Conservation (phyloP, 768 basidiomycete genomes). For the Gymnopilus dilepis region DNA sequence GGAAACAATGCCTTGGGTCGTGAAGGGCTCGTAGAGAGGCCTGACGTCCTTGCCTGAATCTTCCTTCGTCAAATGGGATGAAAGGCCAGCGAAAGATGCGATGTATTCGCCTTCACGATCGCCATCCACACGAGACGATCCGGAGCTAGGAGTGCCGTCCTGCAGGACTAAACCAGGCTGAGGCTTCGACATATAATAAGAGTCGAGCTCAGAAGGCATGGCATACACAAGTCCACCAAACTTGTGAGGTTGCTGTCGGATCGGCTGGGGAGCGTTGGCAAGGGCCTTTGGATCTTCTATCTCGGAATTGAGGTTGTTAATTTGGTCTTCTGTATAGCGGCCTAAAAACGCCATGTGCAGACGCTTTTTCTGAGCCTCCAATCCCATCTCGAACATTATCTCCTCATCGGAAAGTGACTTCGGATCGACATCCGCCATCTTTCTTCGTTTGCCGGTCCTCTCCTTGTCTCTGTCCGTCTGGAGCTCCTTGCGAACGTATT, state of each 20-base stretch:
- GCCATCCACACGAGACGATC: not conserved
- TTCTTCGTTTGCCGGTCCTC: conserved; percentile 18
- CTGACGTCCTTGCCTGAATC: conserved; percentile 13
- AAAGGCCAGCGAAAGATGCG: conserved; percentile 52
- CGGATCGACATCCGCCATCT: conserved; percentile 6
- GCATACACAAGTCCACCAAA: conserved; percentile 68
- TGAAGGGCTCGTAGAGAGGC: conserved; percentile 33
- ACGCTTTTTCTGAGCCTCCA: conserved; percentile 15
- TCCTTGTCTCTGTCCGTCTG: conserved; percentile 10
- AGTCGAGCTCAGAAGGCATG: conserved; percentile 57
- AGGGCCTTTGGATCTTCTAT: conserved; percentile 10
- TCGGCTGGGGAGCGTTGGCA: conserved; percentile 34
- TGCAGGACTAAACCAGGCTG: conserved; percentile 66
- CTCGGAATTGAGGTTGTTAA: conserved; percentile 15
- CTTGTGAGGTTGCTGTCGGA: conserved; percentile 71
- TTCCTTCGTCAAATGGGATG: conserved; percentile 29
- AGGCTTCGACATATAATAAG: conserved; percentile 51
- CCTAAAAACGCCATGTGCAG: conserved; percentile 30
- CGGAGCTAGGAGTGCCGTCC: conserved; percentile 13
- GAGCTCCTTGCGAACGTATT: conserved; percentile 41
- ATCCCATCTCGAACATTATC: conserved; percentile 18
- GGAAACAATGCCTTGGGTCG: conserved; percentile 36
- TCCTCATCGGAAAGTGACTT: conserved; percentile 17
- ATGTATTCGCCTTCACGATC: conserved; percentile 22
- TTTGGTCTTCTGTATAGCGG: conserved; percentile 21